Evolutionary conservation across 2,329 filamentous ascomycete species (phyloP).

Genomic region (Claviceps humidiphila): DNA sequence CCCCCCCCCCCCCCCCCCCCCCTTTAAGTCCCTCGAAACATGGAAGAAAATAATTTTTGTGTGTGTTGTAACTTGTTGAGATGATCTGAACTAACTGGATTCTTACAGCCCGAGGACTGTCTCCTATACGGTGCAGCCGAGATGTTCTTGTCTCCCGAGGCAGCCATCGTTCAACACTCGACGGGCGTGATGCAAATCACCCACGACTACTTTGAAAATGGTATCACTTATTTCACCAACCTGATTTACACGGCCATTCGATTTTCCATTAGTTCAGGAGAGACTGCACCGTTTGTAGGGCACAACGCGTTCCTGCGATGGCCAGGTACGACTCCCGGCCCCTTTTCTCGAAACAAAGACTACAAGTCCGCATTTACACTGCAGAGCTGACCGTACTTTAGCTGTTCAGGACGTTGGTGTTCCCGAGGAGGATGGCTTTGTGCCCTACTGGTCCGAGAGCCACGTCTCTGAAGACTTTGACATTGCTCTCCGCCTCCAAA

Average conservation of each 20-base stretch:
- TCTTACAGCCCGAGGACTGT: constrained; percentile 41
- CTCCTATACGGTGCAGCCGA: constrained; percentile 57
- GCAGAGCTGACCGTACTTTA: background rate
- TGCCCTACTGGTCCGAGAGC: constrained; percentile 62
- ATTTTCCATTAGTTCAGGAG: constrained; percentile 57
- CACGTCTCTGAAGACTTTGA: constrained; percentile 72
- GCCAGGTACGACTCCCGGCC: constrained; percentile 18
- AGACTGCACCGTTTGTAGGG: constrained; percentile 63
- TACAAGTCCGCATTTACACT: background rate
- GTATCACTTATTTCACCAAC: constrained; percentile 66
- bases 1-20: too few species aligned
- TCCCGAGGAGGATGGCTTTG: constrained; percentile 31
- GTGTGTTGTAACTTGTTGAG: too few species aligned
- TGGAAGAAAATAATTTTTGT: background rate
- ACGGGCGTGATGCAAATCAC: constrained; percentile 69
- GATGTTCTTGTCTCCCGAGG: constrained; percentile 56
- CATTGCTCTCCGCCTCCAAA: constrained; percentile 59
- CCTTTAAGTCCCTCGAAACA: background rate
- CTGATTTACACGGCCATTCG: constrained; percentile 62
- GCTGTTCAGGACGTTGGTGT: constrained; percentile 23
- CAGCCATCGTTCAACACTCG: constrained; percentile 58
- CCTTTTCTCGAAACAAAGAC: too few species aligned
- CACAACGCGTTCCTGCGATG: constrained; percentile 67
- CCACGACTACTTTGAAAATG: constrained; percentile 58
- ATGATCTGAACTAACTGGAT: background rate